Evolutionary conservation across 2,329 filamentous ascomycete genomes (phyloP).

Genomic region (Microsporum audouinii): DNA sequence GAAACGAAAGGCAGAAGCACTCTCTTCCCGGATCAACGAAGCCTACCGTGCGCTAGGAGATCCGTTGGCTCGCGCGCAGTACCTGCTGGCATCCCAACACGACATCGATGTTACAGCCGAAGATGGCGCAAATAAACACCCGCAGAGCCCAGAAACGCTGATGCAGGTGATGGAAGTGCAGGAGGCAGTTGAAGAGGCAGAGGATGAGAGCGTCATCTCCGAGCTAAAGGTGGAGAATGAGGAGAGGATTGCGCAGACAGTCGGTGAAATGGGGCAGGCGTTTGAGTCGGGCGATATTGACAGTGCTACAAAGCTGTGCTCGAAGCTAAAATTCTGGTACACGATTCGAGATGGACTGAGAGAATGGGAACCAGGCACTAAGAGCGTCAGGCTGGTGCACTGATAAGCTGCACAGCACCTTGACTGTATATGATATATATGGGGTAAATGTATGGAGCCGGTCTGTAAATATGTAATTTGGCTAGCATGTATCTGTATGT

Average conservation of each 20-base stretch:
- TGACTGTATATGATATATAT: background rate
- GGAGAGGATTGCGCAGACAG: slow-evolving; percentile 51
- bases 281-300: slow-evolving; percentile 58
- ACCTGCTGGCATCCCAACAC: slow-evolving; percentile 55
- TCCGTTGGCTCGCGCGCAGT: slow-evolving; percentile 76
- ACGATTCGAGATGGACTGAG: slow-evolving; percentile 72
- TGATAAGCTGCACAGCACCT: slow-evolving; percentile 18
- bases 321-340: slow-evolving; percentile 77
- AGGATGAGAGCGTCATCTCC: slow-evolving; percentile 48
- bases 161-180: slow-evolving; percentile 78
- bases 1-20: slow-evolving; percentile 57
- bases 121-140: slow-evolving; percentile 60
- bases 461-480: background rate
- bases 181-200: slow-evolving; percentile 62
- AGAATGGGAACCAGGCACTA: slow-evolving; percentile 71
- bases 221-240: slow-evolving; percentile 59
- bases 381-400: slow-evolving; percentile 44
- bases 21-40: slow-evolving; percentile 77
- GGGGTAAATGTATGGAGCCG: background rate
- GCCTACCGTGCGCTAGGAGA: slow-evolving; percentile 76
- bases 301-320: slow-evolving; percentile 57
- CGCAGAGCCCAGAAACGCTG: slow-evolving; percentile 59
- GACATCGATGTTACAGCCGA: slow-evolving; percentile 62
- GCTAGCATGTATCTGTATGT: background rate
- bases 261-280: slow-evolving; percentile 49